A percentile compares a stretch with the other conserved stretches of the same genome.
Evolutionary conservation across 768 basidiomycete genomes (phyloP).

Genomic region (Chalciporus pseudorubinellus): DNA sequence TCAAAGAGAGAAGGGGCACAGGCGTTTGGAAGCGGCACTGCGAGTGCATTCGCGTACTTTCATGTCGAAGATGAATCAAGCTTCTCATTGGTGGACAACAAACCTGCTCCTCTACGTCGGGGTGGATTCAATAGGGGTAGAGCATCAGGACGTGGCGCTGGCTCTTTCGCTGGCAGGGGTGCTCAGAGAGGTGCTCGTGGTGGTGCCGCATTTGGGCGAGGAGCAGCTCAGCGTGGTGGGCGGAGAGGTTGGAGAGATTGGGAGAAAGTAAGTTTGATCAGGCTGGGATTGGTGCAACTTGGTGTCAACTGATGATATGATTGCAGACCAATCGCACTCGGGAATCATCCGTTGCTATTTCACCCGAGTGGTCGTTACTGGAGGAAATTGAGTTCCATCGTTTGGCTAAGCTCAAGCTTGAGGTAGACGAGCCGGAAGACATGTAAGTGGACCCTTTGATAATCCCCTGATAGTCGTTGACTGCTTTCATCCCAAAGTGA

Average conservation of each 20-base stretch:
- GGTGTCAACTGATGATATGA: constrained; percentile 5
- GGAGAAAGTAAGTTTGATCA: constrained; percentile 68
- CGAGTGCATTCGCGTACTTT: constrained; percentile 93
- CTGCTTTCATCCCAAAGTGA: constrained; percentile 46
- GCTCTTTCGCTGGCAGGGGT: constrained; percentile 43
- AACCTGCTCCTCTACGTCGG: constrained; percentile 64
- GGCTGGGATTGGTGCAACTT: background rate
- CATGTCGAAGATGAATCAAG: constrained; percentile 97
- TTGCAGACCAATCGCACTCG: constrained; percentile 74
- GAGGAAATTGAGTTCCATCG: constrained; percentile 98
- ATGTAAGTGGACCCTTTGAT: constrained; percentile 52
- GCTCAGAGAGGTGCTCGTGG: constrained; percentile 45
- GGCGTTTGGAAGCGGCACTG: constrained; percentile 86
- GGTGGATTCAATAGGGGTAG: constrained; percentile 63
- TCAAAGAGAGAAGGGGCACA: constrained; percentile 75
- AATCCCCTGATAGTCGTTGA: constrained; percentile 1
- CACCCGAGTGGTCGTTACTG: constrained; percentile 88
- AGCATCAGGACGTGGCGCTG: constrained; percentile 34
- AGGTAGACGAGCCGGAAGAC: constrained; percentile 89
- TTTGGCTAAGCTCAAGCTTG: constrained; percentile 86
- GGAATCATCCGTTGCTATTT: constrained; percentile 92
- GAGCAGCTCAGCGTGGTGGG: constrained; percentile 35
- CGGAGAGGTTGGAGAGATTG: constrained; percentile 87
- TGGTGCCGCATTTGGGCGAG: constrained; percentile 43
- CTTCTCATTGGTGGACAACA: constrained; percentile 95